Evolutionary conservation across 2,329 filamentous ascomycete species (phyloP), one percentile per base, ranked within the genome.

Genomic region (Epichloe glyceriae): DNA sequence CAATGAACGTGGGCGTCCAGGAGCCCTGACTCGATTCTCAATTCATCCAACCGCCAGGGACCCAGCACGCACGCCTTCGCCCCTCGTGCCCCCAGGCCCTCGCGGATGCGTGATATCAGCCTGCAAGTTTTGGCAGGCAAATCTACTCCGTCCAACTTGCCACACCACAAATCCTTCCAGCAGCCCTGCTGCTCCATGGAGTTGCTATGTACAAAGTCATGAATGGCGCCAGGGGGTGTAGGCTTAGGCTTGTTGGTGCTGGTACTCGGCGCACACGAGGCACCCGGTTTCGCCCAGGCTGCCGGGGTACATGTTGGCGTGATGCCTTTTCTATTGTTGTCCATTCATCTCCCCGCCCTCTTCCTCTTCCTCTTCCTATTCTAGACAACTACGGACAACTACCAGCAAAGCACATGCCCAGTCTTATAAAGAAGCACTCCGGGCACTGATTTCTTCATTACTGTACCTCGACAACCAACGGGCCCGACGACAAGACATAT

Each of bases 1-100:
- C n/a, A n/a, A n/a, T n/a, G n/a, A 52, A 52, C 47, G 51, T 52
- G 51, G 51, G 50, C 46, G 41, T 30, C 50, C 4, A 37, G 38
- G 46, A 34, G 40, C 17, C 33, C 19, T 19, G 15, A 6, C n/a
- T n/a, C n/a, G n/a, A n/a, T n/a, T n/a, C 33, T 3, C 15, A 14
- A 8, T 40, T 40, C 15, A 17, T 40, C 38, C 38, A 40, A 40
- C 19, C 39, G 39, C 17, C 17, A 17, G 17, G 10, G 8, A 11
- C 19, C 5, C 37, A 12, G 30, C 30, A 30, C 10, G 30, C 26
- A 30, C 26, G 26, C 7, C 26, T 30, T 8, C 26, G 26, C 26
- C 26, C 26, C 26, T 8, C 26, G 7, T 26, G 7, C 0, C 22
- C 22, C 22, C 26, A 4, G 30, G 11, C 10, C 30, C 30, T 30